Percentiles rank a stretch among this genome's conserved stretches.
These are phyloP conservation scores for Pisolithus albus DNA, from an alignment of 768 basidiomycete genomes.

Conservation along the genomic window DNA sequence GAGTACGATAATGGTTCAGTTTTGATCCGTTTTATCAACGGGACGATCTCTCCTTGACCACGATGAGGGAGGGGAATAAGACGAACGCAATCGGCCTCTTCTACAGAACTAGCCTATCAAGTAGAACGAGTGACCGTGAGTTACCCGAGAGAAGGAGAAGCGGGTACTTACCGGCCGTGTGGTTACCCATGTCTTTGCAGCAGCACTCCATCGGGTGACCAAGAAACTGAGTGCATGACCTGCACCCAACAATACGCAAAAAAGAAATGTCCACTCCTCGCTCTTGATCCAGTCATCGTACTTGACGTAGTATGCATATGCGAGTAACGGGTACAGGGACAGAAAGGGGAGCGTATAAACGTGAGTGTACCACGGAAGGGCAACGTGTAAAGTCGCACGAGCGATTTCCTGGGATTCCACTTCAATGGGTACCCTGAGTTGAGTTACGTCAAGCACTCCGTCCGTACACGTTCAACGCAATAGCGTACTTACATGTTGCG, in stretches of 20 bases:
- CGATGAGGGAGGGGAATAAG: slow-evolving; percentile 75
- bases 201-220: slow-evolving; percentile 82
- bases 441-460: not conserved
- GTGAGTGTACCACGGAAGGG: slow-evolving; percentile 62
- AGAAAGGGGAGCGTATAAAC: slow-evolving; percentile 74
- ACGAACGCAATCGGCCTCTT: slow-evolving; percentile 74
- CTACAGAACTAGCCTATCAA: slow-evolving; percentile 49
- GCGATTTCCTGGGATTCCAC: slow-evolving; percentile 65
- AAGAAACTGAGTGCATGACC: slow-evolving; percentile 92
- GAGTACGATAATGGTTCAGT: slow-evolving; percentile 60
- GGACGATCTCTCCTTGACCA: slow-evolving; percentile 86
- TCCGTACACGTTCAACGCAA: not conserved
- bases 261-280: slow-evolving; percentile 97
- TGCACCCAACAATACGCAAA: slow-evolving; percentile 75
- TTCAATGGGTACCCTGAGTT: slow-evolving; percentile 36
- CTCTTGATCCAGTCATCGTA: slow-evolving; percentile 89
- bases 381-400: slow-evolving; percentile 56
- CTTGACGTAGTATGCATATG: slow-evolving; percentile 86
- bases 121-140: slow-evolving; percentile 1
- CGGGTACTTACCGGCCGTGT: slow-evolving; percentile 52
- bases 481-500: slow-evolving; percentile 13
- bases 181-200: slow-evolving; percentile 72
- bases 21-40: slow-evolving; percentile 54
- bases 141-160: not conserved
- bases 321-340: slow-evolving; percentile 73